These are phyloP conservation scores for Trametes polyzona DNA, from an alignment of 1,284 basidiomycete species.

Conservation along the genomic window DNA sequence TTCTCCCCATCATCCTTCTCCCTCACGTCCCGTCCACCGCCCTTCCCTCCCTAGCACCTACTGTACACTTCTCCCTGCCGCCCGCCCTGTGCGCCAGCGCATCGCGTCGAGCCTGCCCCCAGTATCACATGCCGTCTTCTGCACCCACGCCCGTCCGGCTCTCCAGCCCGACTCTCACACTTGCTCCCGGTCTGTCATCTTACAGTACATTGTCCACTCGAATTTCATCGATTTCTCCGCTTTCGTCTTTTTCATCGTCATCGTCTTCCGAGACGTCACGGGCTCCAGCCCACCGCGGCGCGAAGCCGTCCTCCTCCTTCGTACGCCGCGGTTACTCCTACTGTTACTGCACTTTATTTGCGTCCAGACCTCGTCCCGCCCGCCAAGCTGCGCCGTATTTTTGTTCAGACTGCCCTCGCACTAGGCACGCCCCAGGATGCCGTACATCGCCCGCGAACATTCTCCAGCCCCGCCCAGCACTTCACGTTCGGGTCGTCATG, in stretches of 20 bases:
- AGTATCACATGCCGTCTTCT: slow-evolving; percentile 3
- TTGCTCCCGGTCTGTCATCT: not conserved
- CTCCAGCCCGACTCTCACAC: not conserved
- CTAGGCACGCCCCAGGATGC: slow-evolving; percentile 1
- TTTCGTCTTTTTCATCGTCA: not conserved
- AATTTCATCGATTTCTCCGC: not conserved
- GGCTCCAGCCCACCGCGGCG: not conserved
- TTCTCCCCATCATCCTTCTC: not conserved
- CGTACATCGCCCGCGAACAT: slow-evolving; percentile 2
- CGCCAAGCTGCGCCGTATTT: not conserved
- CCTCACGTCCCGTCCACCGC: not conserved
- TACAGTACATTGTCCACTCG: not conserved
- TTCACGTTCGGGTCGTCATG: not conserved
- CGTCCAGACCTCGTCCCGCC: not conserved
- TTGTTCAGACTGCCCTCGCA: not conserved
- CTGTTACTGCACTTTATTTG: not conserved
- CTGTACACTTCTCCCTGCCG: not conserved
- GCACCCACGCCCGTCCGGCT: slow-evolving; percentile 8
- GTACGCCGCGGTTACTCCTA: slow-evolving; percentile 6
- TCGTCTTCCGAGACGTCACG: no score
- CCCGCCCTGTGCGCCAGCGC: not conserved
- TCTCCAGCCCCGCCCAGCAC: slow-evolving; percentile 7
- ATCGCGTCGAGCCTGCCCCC: not conserved
- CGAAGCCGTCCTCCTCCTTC: not conserved
- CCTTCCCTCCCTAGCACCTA: no score